These are phyloP conservation scores for Rhynchospora breviuscula DNA, from an alignment of 176 grass and related monocot species.

Conservation along the genomic window DNA sequence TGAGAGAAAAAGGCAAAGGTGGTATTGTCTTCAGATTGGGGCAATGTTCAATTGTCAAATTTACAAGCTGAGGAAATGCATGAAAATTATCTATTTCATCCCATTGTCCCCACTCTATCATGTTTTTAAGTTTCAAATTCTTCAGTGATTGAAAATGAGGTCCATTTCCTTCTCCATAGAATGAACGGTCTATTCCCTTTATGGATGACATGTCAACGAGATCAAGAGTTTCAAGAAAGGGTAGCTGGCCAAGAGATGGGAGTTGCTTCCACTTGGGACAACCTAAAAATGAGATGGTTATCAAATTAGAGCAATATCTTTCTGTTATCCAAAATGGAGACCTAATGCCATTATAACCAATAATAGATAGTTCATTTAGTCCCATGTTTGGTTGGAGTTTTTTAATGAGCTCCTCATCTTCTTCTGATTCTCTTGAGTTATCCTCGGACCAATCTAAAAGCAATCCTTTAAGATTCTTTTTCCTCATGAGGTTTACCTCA, in stretches of 20 bases:
- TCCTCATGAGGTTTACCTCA: slow-evolving; percentile 21
- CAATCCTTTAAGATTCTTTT: slow-evolving; percentile 24
- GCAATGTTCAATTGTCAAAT: slow-evolving; percentile 27
- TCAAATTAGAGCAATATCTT: slow-evolving; percentile 21
- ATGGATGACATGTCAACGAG: slow-evolving; percentile 23
- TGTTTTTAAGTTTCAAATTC: slow-evolving; percentile 25
- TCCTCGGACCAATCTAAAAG: slow-evolving; percentile 17
- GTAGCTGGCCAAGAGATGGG: slow-evolving; percentile 37
- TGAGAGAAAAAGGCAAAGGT: slow-evolving; percentile 19
- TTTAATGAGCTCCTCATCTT: slow-evolving; percentile 24
- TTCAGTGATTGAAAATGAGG: slow-evolving; percentile 29
- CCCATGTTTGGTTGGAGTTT: slow-evolving; percentile 27
- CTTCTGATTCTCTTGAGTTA: background rate
- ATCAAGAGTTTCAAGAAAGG: slow-evolving; percentile 34
- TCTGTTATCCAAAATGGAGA: slow-evolving; percentile 36
- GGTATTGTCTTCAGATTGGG: slow-evolving; percentile 23
- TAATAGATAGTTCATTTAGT: slow-evolving; percentile 22
- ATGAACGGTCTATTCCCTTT: slow-evolving; percentile 22
- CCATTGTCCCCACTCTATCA: slow-evolving; percentile 33
- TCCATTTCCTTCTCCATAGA: slow-evolving; percentile 8
- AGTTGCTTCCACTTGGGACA: slow-evolving; percentile 26
- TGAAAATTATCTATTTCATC: slow-evolving; percentile 17
- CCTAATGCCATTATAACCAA: slow-evolving; percentile 35
- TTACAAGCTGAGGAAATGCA: slow-evolving; percentile 30
- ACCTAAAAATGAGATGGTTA: slow-evolving; percentile 19